phyloP scores from a whole-genome alignment of 2,329 filamentous ascomycete species.

The Hypoxylon sp. region DNA sequence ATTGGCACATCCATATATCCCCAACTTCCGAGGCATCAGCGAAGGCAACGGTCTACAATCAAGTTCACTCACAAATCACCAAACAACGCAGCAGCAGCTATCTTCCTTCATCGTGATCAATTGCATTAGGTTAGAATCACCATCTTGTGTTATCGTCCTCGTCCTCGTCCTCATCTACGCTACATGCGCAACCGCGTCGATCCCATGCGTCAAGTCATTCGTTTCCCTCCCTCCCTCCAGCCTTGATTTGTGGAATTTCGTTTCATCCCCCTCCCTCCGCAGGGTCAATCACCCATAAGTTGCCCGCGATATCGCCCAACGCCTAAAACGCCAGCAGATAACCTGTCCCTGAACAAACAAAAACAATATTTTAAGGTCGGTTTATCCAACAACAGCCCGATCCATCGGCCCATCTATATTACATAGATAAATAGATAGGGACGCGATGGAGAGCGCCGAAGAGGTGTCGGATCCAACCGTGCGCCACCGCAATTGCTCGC shows the following conservation, averaged over 20 bases:
- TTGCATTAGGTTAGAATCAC: constrained; percentile 41
- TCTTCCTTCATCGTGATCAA: constrained; percentile 37
- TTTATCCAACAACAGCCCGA: constrained; percentile 20
- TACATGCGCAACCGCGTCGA: constrained; percentile 34
- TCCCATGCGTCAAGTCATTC: constrained; percentile 39
- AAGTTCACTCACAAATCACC: not conserved
- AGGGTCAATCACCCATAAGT: constrained; percentile 3
- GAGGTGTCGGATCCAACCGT: constrained; percentile 24
- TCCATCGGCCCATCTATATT: not conserved
- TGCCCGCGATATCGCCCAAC: constrained; percentile 13
- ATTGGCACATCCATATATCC: too few species aligned
- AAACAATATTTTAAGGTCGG: constrained; percentile 7
- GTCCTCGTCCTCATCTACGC: not conserved
- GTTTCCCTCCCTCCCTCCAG: constrained; percentile 7
- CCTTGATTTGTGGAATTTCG: constrained; percentile 16
- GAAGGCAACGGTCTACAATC: not conserved
- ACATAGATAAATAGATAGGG: not conserved
- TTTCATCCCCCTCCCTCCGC: constrained; percentile 14
- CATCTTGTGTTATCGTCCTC: not conserved
- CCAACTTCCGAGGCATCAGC: not conserved
- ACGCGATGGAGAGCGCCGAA: not conserved
- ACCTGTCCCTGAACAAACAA: constrained; percentile 20
- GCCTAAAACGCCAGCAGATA: constrained; percentile 35
- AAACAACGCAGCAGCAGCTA: constrained; percentile 5
- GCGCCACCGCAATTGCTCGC: constrained; percentile 37